Base-by-base conservation (phyloP, 2,329 filamentous ascomycete species). In the Rhynchosporium graminicola region DNA sequence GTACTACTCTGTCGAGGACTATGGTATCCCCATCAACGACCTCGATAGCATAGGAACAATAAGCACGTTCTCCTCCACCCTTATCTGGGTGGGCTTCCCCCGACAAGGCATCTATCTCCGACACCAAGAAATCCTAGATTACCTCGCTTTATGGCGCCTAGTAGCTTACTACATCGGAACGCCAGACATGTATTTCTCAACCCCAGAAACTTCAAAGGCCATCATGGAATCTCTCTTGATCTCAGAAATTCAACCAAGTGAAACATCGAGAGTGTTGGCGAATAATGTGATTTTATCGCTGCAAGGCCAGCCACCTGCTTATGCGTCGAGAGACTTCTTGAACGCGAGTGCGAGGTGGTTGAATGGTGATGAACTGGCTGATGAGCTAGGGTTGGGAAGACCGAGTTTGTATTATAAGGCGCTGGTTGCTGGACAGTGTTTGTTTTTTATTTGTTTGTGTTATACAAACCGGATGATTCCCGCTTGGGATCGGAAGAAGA, bases 61-160 rank as follows among this genome's bases (percentile, higher is more conserved):
- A 64, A 80, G 80, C 42, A 86, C 85, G 1, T 94, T 94, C 75
- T 90, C 86, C 0, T 80, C 85, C 0, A 83, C 83, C 0, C 74
- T 92, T 2, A 80, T 92, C 63, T 92, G 84, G 80, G 73, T 91
- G 31, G 83, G 83, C 29, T 80, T 93, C 4, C 90, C 90, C 0
- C 80, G 88, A 0, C 90, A 93, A 76, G 90, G 90, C 2, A 86
- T 94, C 60, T 87, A 78, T 67, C 76, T 90, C 31, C 80, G 81
- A 0, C 62, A 79, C 33, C 82, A 83, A 62, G 89, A 94, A 71
- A 85, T 83, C 2, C 71, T 72, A 1, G 89, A 92, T 70, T 93
- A 91, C 72, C 79, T 91, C 50, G 88, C 89, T 0, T 77, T 94
- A 0, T 94, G 90, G 89, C 82, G 90, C 2, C 89, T 90, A 66